phyloP scores from a whole-genome alignment of 148 eudicot genomes.

The Rhododendron henanense region DNA sequence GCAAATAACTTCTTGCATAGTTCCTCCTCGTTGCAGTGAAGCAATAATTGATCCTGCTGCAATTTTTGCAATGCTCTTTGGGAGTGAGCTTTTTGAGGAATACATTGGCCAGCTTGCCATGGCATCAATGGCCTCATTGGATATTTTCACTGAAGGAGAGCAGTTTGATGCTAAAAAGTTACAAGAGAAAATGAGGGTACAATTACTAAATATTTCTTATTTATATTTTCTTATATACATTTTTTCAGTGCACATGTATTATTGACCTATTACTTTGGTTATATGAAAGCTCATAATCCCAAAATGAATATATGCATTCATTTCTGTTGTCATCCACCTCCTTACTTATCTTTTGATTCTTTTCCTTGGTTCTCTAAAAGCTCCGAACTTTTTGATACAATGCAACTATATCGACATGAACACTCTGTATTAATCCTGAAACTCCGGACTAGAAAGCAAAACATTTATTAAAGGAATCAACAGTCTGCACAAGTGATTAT shows the following conservation, averaged over 20 bases:
- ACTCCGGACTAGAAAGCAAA: not conserved
- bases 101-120: conserved; percentile 98
- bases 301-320: not conserved
- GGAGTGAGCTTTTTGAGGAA: conserved; percentile 99
- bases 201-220: not conserved
- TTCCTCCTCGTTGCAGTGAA: conserved; percentile 46
- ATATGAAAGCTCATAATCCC: not conserved
- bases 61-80: conserved; percentile 97
- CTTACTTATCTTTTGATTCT: not conserved
- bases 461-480: not conserved
- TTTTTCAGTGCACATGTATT: not conserved
- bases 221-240: not conserved
- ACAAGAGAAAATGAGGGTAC: conserved; percentile 96
- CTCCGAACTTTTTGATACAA: not conserved
- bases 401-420: not conserved
- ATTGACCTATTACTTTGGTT: not conserved
- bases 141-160: conserved; percentile 77
- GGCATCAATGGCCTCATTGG: conserved; percentile 99
- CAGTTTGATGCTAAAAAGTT: conserved; percentile 73
- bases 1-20: not conserved
- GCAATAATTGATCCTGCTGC: conserved; percentile 97
- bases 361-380: not conserved
- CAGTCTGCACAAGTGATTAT: not conserved
- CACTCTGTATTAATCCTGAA: not conserved
- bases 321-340: not conserved